Conservation (phyloP, 2,329 filamentous ascomycete species). For the Colletotrichum tamarilloi region DNA sequence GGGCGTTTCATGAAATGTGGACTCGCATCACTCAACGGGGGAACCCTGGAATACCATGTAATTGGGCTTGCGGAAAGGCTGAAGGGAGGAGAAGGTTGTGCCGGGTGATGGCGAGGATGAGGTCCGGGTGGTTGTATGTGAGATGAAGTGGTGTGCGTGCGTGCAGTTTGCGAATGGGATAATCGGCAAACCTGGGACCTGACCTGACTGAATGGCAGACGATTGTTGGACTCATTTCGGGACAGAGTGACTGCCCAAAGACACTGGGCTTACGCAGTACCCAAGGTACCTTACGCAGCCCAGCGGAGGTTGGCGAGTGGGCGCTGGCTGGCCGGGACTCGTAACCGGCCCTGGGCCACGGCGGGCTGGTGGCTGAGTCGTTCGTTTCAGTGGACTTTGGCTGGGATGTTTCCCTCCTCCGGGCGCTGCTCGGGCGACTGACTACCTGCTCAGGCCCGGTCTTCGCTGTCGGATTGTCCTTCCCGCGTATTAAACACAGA, state of each 20-base stretch:
- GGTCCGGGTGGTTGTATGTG: slow-evolving; percentile 25
- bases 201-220: slow-evolving; percentile 24
- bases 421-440: slow-evolving; percentile 29
- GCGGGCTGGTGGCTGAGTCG: slow-evolving; percentile 33
- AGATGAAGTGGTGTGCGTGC: slow-evolving; percentile 10
- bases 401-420: slow-evolving; percentile 23
- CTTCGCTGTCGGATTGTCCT: not conserved
- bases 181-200: slow-evolving; percentile 13
- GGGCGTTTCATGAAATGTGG: slow-evolving; percentile 37
- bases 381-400: slow-evolving; percentile 30
- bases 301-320: slow-evolving; percentile 7
- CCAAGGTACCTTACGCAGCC: not conserved
- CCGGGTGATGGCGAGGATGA: slow-evolving; percentile 6
- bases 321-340: not conserved
- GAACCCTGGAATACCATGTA: slow-evolving; percentile 19
- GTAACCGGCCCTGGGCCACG: slow-evolving; percentile 28
- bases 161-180: slow-evolving; percentile 19
- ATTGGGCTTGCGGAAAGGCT: slow-evolving; percentile 9
- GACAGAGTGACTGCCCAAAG: not conserved
- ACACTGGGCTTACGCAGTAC: not conserved
- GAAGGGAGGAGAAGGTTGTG: slow-evolving; percentile 15
- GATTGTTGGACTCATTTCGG: slow-evolving; percentile 7
- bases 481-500: not conserved
- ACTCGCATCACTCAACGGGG: slow-evolving; percentile 29
- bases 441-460: slow-evolving; percentile 11